Evolutionary conservation across 2,329 filamentous ascomycete species (phyloP).

Genomic region (Dothiorella sarmentorum): DNA sequence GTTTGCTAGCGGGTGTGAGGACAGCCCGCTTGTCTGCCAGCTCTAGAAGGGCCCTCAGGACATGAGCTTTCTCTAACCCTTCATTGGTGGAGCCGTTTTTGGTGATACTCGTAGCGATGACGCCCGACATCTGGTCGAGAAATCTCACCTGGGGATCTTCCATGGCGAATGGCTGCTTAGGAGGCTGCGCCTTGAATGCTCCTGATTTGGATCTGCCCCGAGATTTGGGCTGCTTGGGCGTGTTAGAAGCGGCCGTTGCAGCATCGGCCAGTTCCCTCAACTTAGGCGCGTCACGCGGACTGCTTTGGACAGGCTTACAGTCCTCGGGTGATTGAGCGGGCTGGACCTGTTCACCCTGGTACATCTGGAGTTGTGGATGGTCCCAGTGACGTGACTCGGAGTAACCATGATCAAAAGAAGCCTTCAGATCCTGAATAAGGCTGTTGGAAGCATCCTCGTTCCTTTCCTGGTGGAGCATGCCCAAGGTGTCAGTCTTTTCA

Average conservation of each 20-base stretch:
- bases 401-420: neutral
- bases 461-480: neutral
- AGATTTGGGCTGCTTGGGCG: neutral
- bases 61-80: slow-evolving; percentile 24
- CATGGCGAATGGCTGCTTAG: neutral
- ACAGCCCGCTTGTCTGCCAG: neutral
- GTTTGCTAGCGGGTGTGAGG: neutral
- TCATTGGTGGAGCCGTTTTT: slow-evolving; percentile 21
- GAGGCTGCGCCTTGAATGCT: neutral
- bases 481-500: neutral
- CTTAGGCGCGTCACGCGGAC: neutral
- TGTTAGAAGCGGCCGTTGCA: neutral
- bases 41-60: slow-evolving; percentile 24
- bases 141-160: slow-evolving; percentile 19
- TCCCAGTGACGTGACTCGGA: neutral
- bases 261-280: neutral
- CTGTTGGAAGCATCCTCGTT: neutral
- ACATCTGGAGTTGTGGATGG: neutral
- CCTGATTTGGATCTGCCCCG: neutral
- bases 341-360: neutral
- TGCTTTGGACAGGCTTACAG: neutral
- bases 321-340: neutral
- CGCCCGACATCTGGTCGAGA: slow-evolving; percentile 27
- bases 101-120: slow-evolving; percentile 23
- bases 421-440: neutral